Conservation (phyloP, 495 filamentous ascomycete species). For the Venustampulla echinocandica region DNA sequence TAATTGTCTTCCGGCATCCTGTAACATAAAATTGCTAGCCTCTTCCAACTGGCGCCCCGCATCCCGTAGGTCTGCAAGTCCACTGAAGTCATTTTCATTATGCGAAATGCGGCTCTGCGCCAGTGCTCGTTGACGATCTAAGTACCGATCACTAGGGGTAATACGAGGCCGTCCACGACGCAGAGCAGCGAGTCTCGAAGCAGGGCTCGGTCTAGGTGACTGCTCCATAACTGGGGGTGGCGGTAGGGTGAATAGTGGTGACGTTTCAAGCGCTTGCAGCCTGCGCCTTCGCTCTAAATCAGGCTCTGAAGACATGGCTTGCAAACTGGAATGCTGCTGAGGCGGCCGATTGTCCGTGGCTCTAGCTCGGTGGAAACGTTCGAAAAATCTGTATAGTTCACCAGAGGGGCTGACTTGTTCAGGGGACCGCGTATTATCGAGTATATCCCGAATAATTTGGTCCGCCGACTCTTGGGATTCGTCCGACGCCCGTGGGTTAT, state of each 20-base stretch:
- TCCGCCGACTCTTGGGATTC: slow-evolving; percentile 32
- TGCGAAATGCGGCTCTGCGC: not conserved
- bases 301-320: slow-evolving; percentile 12
- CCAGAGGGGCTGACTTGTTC: slow-evolving; percentile 32
- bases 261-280: slow-evolving; percentile 1
- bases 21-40: slow-evolving; percentile 25
- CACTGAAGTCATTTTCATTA: not conserved
- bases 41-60: slow-evolving; percentile 1
- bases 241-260: slow-evolving; percentile 16
- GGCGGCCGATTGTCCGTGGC: not conserved
- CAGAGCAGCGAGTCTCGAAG: slow-evolving; percentile 5
- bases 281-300: slow-evolving; percentile 5
- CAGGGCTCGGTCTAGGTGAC: slow-evolving; percentile 1
- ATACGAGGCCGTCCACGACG: slow-evolving; percentile 24
- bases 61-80: slow-evolving; percentile 14
- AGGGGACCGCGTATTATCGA: slow-evolving; percentile 30
- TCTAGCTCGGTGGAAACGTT: slow-evolving; percentile 28
- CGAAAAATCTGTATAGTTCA: slow-evolving; percentile 37
- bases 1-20: slow-evolving; percentile 24
- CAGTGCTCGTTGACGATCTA: slow-evolving; percentile 24
- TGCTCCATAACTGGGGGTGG: not conserved
- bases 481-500: slow-evolving; percentile 45
- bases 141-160: slow-evolving; percentile 25
- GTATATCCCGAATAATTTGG: slow-evolving; percentile 30
- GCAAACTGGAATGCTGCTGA: not conserved